A percentile compares a stretch with the other conserved stretches of the same genome.
Evolutionary conservation across 441 rosid genomes (phyloP).

Genomic region (Croton setiger): DNA sequence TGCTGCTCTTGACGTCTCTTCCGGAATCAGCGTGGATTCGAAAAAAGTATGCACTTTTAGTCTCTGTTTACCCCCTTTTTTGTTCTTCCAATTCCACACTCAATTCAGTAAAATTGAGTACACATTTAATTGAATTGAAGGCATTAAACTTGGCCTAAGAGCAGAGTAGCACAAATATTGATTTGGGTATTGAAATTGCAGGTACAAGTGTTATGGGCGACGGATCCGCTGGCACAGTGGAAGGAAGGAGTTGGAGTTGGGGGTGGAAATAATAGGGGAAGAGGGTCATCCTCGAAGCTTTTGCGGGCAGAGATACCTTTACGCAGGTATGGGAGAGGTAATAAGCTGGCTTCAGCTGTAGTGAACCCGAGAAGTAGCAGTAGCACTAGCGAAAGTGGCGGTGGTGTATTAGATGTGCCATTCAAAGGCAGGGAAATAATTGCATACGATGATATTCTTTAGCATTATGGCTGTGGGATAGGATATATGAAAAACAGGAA

Average conservation of each 20-base stretch:
- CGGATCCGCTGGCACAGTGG: constrained; percentile 73
- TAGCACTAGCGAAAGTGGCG: not conserved
- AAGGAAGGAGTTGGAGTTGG: constrained; percentile 50
- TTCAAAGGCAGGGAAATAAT: constrained; percentile 60
- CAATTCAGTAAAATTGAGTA: not conserved
- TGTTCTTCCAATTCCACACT: not conserved
- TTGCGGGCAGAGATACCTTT: constrained; percentile 62
- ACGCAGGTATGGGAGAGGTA: constrained; percentile 72
- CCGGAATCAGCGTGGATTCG: constrained; percentile 63
- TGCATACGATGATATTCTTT: constrained; percentile 81
- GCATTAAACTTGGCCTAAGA: not conserved
- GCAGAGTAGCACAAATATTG: not conserved
- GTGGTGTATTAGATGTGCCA: constrained; percentile 32
- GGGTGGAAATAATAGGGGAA: constrained; percentile 32
- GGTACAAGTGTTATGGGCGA: constrained; percentile 75
- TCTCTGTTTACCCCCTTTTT: constrained; percentile 1
- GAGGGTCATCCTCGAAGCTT: constrained; percentile 59
- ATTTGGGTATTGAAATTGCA: constrained; percentile 19
- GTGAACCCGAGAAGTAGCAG: constrained; percentile 52
- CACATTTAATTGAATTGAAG: not conserved
- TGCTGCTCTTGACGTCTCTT: constrained; percentile 66
- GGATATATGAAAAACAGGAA: not conserved
- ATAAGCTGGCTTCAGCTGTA: constrained; percentile 67
- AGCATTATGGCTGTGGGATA: constrained; percentile 4
- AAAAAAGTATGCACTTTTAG: constrained; percentile 34